Evolutionary conservation across 1,284 basidiomycete genomes (phyloP).

Genomic region (Ustilago shanxiensis): DNA sequence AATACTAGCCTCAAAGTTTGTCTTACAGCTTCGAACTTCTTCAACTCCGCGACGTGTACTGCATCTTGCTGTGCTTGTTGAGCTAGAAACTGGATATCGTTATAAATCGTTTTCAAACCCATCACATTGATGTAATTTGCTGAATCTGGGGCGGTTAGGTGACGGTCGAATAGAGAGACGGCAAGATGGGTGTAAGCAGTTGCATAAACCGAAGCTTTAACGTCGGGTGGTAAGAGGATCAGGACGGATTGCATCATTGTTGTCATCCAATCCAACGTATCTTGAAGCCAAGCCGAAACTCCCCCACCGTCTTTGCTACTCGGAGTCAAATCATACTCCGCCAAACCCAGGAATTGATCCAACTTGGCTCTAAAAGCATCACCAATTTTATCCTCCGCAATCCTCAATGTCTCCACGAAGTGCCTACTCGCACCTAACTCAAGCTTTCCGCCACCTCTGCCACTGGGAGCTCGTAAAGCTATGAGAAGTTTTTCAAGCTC

Average conservation of each 20-base stretch:
- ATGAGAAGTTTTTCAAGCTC: constrained; percentile 90
- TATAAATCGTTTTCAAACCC: constrained; percentile 25
- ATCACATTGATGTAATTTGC: constrained; percentile 13
- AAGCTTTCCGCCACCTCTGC: constrained; percentile 76
- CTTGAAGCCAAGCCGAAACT: constrained; percentile 87
- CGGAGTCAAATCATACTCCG: constrained; percentile 94
- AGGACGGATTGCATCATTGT: constrained; percentile 94
- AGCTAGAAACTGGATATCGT: constrained; percentile 55
- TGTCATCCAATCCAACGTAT: constrained; percentile 94
- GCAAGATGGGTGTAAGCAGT: constrained; percentile 88
- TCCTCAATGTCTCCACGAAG: constrained; percentile 79
- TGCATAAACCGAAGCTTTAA: constrained; percentile 89
- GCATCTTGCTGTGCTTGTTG: constrained; percentile 37
- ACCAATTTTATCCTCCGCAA: constrained; percentile 83
- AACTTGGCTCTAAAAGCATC: constrained; percentile 89
- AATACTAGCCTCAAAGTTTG: constrained; percentile 73
- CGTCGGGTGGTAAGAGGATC: constrained; percentile 79
- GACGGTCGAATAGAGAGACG: constrained; percentile 82
- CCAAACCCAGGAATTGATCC: constrained; percentile 94
- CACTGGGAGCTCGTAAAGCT: constrained; percentile 77
- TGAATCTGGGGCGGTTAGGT: constrained; percentile 42
- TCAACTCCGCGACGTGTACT: neutral
- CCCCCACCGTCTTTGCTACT: neutral
- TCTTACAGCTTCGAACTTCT: neutral
- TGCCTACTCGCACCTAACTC: constrained; percentile 78